Evolutionary conservation across 2,329 filamentous ascomycete genomes (phyloP).

Genomic region (Fonsecaea multimorphosa): DNA sequence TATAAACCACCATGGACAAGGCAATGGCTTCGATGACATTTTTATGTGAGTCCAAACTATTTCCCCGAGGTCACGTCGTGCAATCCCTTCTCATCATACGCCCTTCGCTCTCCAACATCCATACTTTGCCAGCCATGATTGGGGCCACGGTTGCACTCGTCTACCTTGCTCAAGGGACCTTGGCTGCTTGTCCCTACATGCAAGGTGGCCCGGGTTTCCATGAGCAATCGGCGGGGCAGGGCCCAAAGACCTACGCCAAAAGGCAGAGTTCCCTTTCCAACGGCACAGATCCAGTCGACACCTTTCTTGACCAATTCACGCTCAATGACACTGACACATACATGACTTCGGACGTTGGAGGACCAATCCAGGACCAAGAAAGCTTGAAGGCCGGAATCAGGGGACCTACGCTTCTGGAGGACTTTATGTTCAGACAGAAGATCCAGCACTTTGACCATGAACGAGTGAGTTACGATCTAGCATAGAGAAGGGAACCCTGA

Average conservation of each 20-base stretch:
- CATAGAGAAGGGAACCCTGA: neutral
- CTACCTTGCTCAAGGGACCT: neutral
- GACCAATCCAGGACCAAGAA: conserved; percentile 5
- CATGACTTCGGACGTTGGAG: conserved; percentile 3
- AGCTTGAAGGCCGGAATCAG: conserved; percentile 7
- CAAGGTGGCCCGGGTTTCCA: conserved; percentile 1
- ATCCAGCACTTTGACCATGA: conserved; percentile 18
- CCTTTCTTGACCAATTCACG: conserved; percentile 12
- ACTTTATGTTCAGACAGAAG: conserved; percentile 18
- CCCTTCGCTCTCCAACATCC: neutral
- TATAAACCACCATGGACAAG: neutral
- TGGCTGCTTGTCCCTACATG: conserved; percentile 13
- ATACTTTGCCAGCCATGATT: neutral
- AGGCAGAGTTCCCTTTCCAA: neutral
- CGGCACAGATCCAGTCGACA: conserved; percentile 3
- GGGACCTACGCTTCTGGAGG: conserved; percentile 6
- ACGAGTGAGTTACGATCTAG: neutral
- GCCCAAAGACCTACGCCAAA: neutral
- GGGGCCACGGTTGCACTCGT: neutral
- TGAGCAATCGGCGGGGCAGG: neutral
- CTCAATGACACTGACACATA: conserved; percentile 13
- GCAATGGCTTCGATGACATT: neutral
- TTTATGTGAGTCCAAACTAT: neutral
- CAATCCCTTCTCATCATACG: conserved; percentile 1
- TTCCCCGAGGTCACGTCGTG: neutral